Evolutionary conservation across 2,329 filamentous ascomycete genomes (phyloP), one percentile per base, ranked within the genome.

Genomic region (Colletotrichum chrysophilum): DNA sequence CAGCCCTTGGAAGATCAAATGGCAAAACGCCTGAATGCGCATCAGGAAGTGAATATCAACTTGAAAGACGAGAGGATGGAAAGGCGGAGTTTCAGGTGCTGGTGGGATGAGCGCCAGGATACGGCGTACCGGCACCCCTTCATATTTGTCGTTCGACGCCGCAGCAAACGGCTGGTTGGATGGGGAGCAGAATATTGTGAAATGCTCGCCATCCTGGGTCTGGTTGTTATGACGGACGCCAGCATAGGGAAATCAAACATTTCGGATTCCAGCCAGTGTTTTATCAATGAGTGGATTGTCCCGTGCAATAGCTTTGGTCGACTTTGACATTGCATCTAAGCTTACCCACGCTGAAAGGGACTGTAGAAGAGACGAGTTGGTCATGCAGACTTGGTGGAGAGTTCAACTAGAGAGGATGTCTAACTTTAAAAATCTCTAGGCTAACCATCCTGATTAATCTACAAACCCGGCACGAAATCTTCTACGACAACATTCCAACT

Each of bases 151-250:
- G 58, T 76, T 73, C 56, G 34, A 76, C 34, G 65, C 65, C 43
- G 21, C 34, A 62, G 66, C 34, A 52, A 52, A 73, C 69, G 76
- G 78, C 77, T 79, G 78, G 79, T 78, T 79, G 78, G 82, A 78
- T 75, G 77, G 66, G 77, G 74, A 80, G 88, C 89, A 91, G 89
- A 91, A 91, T 91, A 91, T 91, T 91, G 89, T 91, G 89, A 91
- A 91, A 91, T 91, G 89, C 88, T 85, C 75, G 18, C 67, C 66
- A 68, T 64, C 48, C 71, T 55, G 55, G 48, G 74, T 74, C 56
- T 16, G 12, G 32, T 76, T 60, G n/a, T 43, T 13, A 61, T 16
- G 74, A 66, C 62, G 21, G 74, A 76, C 68, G 61, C 76, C 76
- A 73, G 76, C 70, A 67, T 36, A 77, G 67, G 26, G 66, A 70